Base-by-base conservation (phyloP, 176 grass and related monocot species). In the Avena atlantica region DNA sequence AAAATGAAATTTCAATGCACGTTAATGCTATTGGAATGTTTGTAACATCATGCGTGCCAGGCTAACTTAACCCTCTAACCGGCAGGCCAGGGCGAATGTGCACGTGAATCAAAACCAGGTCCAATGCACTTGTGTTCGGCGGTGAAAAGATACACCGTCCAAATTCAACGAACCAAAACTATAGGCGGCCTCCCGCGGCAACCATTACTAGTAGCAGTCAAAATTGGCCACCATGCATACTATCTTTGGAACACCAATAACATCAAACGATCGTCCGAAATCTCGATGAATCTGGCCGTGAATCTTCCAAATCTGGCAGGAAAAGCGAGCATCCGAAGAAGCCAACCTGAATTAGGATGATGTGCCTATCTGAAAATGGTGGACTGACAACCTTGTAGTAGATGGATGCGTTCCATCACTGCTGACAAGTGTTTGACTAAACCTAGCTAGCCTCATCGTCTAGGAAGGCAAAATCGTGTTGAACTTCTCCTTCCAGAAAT, bases 111-210 rank as follows among this genome's bases (percentile, higher is more conserved):
- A 74, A 69, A 69, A 73, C 34, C 44, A 40, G 13, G 48, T 53
- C 27, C 62, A 62, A 27, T 15, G 44, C 15, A 17, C 16, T 8
- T 0, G 20, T 42, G 29, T 23, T 20, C 25, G 24, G 24, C 4
- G 76, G 42, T 76, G 67, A 84, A 75, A 84, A 63, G 24, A 77
- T 14, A 80, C 16, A 31, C 8, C 60, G 86, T 78, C 50, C 40
- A 85, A 2, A 31, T 88, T 85, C 89, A 77, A 63, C 63, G 81
- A 91, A 91, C 77, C 77, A 53, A 51, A 21, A 8, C n/a, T 1
- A 1, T 31, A 65, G 78, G 44, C 36, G 5, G 2, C 49, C 12
- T 24, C 6, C 36, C 0, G 24, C 14, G n/a, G 15, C 31, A 2
- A 21, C 3, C 10, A 34, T 16, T 24, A 37, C 27, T 73, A 12